These are phyloP conservation scores for Arachnomyces sp. DNA, from an alignment of 2,329 filamentous ascomycete genomes.

Conservation along the genomic window DNA sequence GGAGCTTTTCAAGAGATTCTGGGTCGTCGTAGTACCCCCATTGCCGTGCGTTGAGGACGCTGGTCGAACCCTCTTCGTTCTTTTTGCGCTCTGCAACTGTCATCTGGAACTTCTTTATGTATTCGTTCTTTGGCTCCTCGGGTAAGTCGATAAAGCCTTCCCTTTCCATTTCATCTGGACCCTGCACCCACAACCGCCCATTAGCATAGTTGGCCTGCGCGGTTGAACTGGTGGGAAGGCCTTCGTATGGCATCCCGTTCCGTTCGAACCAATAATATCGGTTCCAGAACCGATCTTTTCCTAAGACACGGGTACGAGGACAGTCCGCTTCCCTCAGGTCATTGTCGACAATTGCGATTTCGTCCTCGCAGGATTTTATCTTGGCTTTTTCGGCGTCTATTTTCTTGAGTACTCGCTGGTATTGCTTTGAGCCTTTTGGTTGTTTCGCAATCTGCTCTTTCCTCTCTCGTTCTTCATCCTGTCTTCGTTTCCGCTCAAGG, in stretches of 20 bases:
- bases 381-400: conserved; percentile 79
- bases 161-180: conserved; percentile 79
- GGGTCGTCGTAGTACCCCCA: conserved; percentile 90
- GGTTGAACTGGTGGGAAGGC: conserved; percentile 80
- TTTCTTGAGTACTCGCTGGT: conserved; percentile 76
- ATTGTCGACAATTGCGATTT: conserved; percentile 78
- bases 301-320: conserved; percentile 77
- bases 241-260: conserved; percentile 93
- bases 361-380: conserved; percentile 72
- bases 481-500: conserved; percentile 68
- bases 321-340: conserved; percentile 92
- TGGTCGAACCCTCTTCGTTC: conserved; percentile 65
- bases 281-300: conserved; percentile 96
- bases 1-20: conserved; percentile 65
- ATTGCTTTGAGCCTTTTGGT: conserved; percentile 78
- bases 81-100: conserved; percentile 79
- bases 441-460: conserved; percentile 57
- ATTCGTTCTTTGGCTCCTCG: conserved; percentile 63
- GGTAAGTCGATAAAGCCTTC: conserved; percentile 76
- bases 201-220: conserved; percentile 84
- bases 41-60: conserved; percentile 65
- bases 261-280: conserved; percentile 99
- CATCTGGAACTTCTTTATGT: conserved; percentile 67
- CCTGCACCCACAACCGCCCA: conserved; percentile 92
- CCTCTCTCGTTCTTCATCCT: conserved; percentile 61